Base-by-base conservation (phyloP, 1,284 basidiomycete genomes). In the Marasmius fiardii region DNA sequence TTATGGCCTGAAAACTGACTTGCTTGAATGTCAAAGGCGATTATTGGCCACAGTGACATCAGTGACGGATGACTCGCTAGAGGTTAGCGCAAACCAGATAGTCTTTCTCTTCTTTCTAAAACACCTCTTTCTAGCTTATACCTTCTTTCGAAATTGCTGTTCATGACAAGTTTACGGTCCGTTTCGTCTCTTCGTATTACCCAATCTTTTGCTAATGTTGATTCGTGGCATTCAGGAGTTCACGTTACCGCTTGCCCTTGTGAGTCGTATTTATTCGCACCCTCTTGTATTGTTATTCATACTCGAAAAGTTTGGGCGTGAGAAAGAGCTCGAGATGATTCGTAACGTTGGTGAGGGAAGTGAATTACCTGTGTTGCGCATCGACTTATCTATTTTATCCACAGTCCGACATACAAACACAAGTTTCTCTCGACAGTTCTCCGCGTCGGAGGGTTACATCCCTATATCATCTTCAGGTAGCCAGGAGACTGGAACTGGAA, bases 241-340 rank as follows among this genome's bases (percentile, higher is more conserved):
- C 58, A 85, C 83, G 0, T 79, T 88, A 58, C 86, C 86, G 5
- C 78, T 82, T 48, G 76, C 79, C 37, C 70, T 88, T 67, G 84
- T 86, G 70, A 59, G 72, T 7, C 28, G 10, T 31, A 31, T 31
- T 54, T 28, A 35, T 33, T n/a, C 43, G 33, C 34, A 47, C 52
- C n/a, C 20, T 21, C 20, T 24, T 48, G 18, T 20, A 55, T 59
- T 55, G 57, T 43, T 10, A 33, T 23, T 48, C 12, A 55, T 50
- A 18, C 54, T 48, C 28, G 52, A 34, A 12, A 51, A 85, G 83
- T 88, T 86, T 64, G 86, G 86, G 7, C 76, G 86, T 52, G 85
- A 88, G 51, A 85, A 79, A 61, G 86, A 88, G 67, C 69, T 88
- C 1, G 85, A 88, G 51, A 70, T 74, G 26, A 82, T 89, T 52